Percentiles rank a stretch among this genome's conserved stretches.
Evolutionary conservation across 129 eudicot species (phyloP).

Genomic region (Pulicaria dysenterica): DNA sequence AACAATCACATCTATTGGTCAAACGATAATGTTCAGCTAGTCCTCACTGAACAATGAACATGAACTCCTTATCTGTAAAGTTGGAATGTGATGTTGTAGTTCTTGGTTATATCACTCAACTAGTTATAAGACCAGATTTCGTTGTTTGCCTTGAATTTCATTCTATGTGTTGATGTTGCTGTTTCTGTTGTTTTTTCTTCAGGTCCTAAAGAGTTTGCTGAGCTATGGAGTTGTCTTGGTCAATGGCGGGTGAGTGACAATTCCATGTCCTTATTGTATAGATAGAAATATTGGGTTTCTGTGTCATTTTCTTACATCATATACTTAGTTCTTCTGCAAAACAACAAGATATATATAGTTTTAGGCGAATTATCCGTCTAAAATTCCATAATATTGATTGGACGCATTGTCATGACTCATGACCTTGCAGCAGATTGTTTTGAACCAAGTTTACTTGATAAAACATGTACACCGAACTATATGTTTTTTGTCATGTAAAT

Average conservation of each 20-base stretch:
- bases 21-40: not conserved
- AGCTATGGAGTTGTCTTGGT: slow-evolving; percentile 75
- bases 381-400: no score
- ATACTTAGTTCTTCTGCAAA: not conserved
- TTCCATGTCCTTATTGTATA: not conserved
- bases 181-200: slow-evolving; percentile 18
- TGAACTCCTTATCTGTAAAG: not conserved
- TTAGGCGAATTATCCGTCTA: no score
- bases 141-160: slow-evolving; percentile 11
- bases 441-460: no score
- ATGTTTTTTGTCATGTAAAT: no score
- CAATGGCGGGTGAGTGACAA: slow-evolving; percentile 74
- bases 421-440: no score
- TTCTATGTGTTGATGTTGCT: slow-evolving; percentile 1
- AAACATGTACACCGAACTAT: no score
- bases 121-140: not conserved
- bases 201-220: slow-evolving; percentile 79
- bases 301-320: not conserved
- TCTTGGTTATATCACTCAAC: not conserved
- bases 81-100: not conserved
- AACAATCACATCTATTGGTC: not conserved
- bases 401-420: no score
- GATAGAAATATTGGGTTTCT: not conserved
- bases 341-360: not conserved
- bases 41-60: not conserved